Evolutionary conservation across 2,329 filamentous ascomycete species (phyloP), one percentile per base, ranked within the genome.

Genomic region (Colletotrichum paranaense): DNA sequence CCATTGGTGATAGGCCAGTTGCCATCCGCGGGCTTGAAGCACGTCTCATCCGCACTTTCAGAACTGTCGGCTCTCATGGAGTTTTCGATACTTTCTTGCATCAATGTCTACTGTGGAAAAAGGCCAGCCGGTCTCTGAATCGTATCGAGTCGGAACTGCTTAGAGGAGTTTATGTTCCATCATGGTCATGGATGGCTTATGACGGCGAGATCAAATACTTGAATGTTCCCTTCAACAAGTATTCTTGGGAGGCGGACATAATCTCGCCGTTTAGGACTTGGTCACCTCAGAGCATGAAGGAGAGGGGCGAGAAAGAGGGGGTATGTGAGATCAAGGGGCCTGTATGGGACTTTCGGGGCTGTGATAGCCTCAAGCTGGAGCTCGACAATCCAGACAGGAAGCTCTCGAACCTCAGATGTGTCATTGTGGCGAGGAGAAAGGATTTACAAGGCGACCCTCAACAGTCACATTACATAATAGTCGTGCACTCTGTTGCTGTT

Each of bases 171-270:
- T 1, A 16, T 28, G 76, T 78, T 0, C 81, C 81, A 2, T 73
- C 77, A 0, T 83, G 82, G 82, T 83, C 81, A 0, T 83, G 81
- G 81, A 83, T 82, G 79, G 79, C 77, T 0, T 81, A 82, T 32
- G 24, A 77, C 2, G 81, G 81, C 3, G 76, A 62, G 0, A 82
- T 83, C 3, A 62, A 74, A 6, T 82, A 77, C 35, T n/a, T 82
- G 14, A 35, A 78, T 9, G 57, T 78, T 1, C 72, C 74, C 0
- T 77, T 81, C 14, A 73, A 71, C 1, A 46, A 52, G 1, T 74
- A 77, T 8, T 19, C 28, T 4, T 66, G 60, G 67, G 67, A 59
- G 4, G 16, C 3, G 30, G 22, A 53, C 7, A 28, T 67, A 3
- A 8, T 55, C 11, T 66, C 67, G 12, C 67, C 62, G 6, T 70